Base-by-base conservation (phyloP, 2,329 filamentous ascomycete genomes). In the Alternaria atra region DNA sequence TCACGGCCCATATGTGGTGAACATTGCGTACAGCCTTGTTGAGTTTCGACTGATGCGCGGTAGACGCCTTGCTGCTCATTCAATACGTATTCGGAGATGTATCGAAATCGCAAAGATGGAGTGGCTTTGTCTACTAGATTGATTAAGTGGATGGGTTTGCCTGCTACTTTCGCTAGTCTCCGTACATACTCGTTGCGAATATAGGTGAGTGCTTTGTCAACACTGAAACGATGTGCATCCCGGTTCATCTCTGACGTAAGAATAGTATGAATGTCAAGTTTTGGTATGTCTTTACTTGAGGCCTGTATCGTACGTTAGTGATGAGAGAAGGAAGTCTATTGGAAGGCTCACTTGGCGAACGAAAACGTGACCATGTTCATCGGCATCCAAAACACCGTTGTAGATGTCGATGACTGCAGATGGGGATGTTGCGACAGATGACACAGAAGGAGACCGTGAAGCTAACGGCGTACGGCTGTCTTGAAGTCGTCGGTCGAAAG, bases 1-100 rank as follows among this genome's bases (percentile, higher is more conserved):
- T 73, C 62, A 0, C 76, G 74, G 4, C 87, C 85, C 69, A 85
- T 83, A 51, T 87, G 83, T 2, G 85, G 80, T 1, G 71, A 76
- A 71, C 92, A 96, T 47, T 85, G 79, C 4, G 62, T 56, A 73
- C 92, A 96, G 3, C 92, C 92, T 55, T 84, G 84, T 64, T 88
- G 85, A 55, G 92, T 91, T 29, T 84, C 89, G 48, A 82, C 80
- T 61, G 86, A 86, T 4, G 86, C 86, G 12, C 84, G 82, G 43
- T 85, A 76, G 0, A 94, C 89, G 20, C 87, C 90, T 1, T 84
- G 68, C 6, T 50, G 44, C 9, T 43, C 37, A 3, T 85, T 80
- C 1, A 91, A 81, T 4, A 90, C 80, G 9, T 87, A 89, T 1
- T 84, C 77, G 6, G 89, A 81, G 54, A 93, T 89, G 74, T 94